Percentiles rank a stretch among this genome's conserved stretches.
Conservation (phyloP, 176 grass and related monocot genomes). For the Musa troglodytarum region DNA sequence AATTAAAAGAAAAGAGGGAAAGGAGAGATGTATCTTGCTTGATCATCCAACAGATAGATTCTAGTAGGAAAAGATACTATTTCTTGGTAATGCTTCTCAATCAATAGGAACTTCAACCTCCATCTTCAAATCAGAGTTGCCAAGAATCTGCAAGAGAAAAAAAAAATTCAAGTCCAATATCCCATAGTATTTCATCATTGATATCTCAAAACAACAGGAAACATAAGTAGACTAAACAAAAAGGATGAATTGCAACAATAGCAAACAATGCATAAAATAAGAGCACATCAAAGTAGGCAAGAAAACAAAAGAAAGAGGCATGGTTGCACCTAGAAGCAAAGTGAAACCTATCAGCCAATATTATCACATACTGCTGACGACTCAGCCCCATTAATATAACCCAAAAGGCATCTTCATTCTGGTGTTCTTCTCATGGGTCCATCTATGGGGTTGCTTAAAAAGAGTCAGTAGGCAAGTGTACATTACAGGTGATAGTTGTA, state of each 20-base stretch:
- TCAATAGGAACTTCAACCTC: conserved; percentile 92
- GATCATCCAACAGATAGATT: not conserved
- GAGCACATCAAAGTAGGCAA: not conserved
- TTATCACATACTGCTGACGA: not conserved
- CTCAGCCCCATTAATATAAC: not conserved
- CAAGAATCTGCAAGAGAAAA: conserved; percentile 41
- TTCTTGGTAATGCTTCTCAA: conserved; percentile 21
- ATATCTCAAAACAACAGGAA: not conserved
- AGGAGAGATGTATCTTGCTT: not conserved
- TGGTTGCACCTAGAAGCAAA: not conserved
- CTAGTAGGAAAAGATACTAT: not conserved
- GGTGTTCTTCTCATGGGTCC: not conserved
- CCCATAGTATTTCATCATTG: not conserved
- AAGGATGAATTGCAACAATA: not conserved
- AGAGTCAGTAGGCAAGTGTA: too few species aligned
- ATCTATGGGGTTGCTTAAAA: not conserved
- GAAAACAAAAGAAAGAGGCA: not conserved
- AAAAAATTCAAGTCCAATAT: not conserved
- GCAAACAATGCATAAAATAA: not conserved
- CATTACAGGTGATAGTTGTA: not conserved
- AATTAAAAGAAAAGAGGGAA: not conserved
- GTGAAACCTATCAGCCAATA: not conserved
- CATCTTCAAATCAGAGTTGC: conserved; percentile 74
- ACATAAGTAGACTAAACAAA: not conserved
- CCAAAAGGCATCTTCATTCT: not conserved